phyloP scores from a whole-genome alignment of 305 asterid genomes.

The Petunia hybrid region DNA sequence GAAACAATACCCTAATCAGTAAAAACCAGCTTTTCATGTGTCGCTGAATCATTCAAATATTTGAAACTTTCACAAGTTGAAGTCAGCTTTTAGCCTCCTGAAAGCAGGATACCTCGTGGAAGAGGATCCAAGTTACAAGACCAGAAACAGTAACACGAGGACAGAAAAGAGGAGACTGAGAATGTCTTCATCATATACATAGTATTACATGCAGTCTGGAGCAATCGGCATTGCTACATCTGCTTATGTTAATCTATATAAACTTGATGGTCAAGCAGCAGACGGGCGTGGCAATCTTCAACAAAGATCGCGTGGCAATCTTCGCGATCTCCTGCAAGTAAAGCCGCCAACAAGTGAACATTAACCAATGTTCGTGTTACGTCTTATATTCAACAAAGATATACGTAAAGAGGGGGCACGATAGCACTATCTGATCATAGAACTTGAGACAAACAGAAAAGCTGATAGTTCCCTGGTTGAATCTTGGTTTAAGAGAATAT shows the following conservation, averaged over 20 bases:
- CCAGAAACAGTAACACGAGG: conserved; percentile 2
- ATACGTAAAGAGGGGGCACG: neutral
- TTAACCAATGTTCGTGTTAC: conserved; percentile 17
- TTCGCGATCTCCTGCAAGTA: conserved; percentile 82
- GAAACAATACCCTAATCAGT: neutral
- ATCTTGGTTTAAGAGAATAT: neutral
- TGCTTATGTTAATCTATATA: neutral
- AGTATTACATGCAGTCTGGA: conserved; percentile 39
- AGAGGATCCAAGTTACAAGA: neutral
- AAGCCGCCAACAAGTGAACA: conserved; percentile 15
- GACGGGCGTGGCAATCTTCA: conserved; percentile 88
- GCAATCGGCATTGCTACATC: conserved; percentile 38
- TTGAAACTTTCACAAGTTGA: conserved; percentile 26
- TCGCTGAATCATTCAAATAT: conserved; percentile 25
- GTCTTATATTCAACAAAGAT: neutral
- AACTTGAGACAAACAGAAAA: neutral
- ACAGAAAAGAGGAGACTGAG: neutral
- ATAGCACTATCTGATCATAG: neutral
- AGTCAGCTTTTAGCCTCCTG: conserved; percentile 9
- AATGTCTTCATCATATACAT: conserved; percentile 40
- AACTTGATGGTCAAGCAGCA: conserved; percentile 47
- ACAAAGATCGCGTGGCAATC: too few relatives aligned
- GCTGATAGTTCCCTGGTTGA: neutral
- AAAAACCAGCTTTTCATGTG: neutral
- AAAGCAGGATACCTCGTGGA: neutral